Percentiles rank a stretch among this genome's conserved stretches.
phyloP scores from a whole-genome alignment of 2,329 filamentous ascomycete genomes.

The Calonectria pauciramosa region DNA sequence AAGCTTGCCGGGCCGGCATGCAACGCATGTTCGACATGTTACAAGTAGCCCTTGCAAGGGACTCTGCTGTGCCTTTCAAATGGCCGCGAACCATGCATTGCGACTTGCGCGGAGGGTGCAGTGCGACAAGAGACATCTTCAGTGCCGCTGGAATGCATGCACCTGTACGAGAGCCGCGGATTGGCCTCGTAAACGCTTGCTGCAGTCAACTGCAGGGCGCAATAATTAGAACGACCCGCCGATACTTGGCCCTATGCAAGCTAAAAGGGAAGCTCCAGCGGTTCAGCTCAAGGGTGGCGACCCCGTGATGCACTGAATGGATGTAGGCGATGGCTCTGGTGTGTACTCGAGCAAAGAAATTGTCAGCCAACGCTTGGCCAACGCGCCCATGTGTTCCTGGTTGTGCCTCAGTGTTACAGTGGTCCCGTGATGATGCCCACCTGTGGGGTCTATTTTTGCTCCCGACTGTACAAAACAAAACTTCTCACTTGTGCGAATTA shows the following conservation, averaged over 20 bases:
- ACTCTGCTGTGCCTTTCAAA: not conserved
- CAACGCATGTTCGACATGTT: not conserved
- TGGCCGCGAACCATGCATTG: not conserved
- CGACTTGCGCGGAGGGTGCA: not conserved
- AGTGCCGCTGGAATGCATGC: not conserved
- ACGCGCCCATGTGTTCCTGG: not conserved
- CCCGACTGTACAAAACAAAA: not conserved
- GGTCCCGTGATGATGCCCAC: constrained; percentile 41
- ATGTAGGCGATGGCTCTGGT: not conserved
- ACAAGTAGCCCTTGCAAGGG: not conserved
- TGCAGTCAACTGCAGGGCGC: constrained; percentile 9
- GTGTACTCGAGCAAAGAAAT: not conserved
- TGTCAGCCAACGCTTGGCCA: not conserved
- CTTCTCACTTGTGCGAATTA: not conserved
- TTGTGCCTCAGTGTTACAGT: constrained; percentile 15
- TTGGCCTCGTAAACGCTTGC: constrained; percentile 18
- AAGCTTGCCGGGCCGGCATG: constrained; percentile 1
- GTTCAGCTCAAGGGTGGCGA: constrained; percentile 5
- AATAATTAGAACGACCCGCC: constrained; percentile 11
- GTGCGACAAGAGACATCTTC: not conserved
- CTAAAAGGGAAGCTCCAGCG: not conserved
- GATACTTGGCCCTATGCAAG: constrained; percentile 13
- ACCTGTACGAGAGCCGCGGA: not conserved
- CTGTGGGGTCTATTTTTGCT: constrained; percentile 39
- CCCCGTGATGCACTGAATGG: constrained; percentile 17